Conservation (phyloP, 805 yeast genomes). For the Metschnikowia orientalis region DNA sequence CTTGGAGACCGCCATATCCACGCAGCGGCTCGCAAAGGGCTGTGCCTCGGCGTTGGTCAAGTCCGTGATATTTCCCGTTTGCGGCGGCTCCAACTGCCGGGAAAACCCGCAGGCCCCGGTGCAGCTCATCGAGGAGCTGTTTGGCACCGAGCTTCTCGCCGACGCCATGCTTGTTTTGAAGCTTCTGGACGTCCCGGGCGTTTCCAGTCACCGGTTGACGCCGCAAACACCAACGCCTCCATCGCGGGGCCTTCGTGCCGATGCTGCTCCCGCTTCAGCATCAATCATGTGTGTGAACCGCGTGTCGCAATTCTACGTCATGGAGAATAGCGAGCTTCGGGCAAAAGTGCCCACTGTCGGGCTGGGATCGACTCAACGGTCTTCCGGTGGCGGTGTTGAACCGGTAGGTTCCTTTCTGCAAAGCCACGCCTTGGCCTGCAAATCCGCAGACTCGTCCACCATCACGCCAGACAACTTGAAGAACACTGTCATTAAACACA, state of each 20-base stretch:
- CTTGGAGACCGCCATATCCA: slow-evolving; percentile 8
- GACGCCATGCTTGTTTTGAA: slow-evolving; percentile 14
- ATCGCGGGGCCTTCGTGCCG: too few relatives aligned
- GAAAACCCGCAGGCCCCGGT: slow-evolving; percentile 1
- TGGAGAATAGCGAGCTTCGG: slow-evolving; percentile 2
- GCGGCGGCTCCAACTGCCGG: slow-evolving; percentile 12
- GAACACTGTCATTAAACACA: slow-evolving; percentile 25
- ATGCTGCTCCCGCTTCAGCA: too few relatives aligned
- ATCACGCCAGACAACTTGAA: slow-evolving; percentile 27
- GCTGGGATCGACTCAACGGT: slow-evolving; percentile 19
- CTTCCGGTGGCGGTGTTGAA: too few relatives aligned
- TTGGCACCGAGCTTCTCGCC: slow-evolving; percentile 6
- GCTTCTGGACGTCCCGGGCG: slow-evolving; percentile 2
- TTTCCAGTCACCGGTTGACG: too few relatives aligned
- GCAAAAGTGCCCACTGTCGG: too few relatives aligned
- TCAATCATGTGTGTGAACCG: slow-evolving; percentile 2
- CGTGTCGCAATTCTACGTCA: slow-evolving; percentile 2
- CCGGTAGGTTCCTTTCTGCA: slow-evolving; percentile 16
- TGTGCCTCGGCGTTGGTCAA: slow-evolving; percentile 1
- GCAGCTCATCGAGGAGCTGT: slow-evolving; percentile 10
- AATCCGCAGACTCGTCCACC: too few relatives aligned
- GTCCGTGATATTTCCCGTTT: slow-evolving; percentile 9
- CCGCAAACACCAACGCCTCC: too few relatives aligned
- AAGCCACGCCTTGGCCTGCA: too few relatives aligned
- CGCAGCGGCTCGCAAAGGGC: neutral